phyloP scores from a whole-genome alignment of 2,329 filamentous ascomycete species.

The Pseudopyrenochaeta lycopersici region DNA sequence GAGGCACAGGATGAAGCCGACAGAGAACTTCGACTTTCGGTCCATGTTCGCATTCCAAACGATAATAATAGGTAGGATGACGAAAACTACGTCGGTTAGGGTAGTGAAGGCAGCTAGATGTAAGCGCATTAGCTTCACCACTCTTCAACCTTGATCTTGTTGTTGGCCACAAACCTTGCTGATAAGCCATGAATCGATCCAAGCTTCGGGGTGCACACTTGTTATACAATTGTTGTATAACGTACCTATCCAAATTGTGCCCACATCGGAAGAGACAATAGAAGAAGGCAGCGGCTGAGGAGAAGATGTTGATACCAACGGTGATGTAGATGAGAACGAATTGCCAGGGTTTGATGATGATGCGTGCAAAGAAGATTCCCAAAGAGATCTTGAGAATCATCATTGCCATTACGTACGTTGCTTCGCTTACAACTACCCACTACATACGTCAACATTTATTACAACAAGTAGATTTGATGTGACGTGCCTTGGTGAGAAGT shows the following conservation, averaged over 20 bases:
- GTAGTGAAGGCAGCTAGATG: slow-evolving; percentile 36
- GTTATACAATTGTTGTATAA: slow-evolving; percentile 42
- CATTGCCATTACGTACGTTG: slow-evolving; percentile 51
- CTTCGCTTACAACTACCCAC: slow-evolving; percentile 48
- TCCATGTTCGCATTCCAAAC: slow-evolving; percentile 67
- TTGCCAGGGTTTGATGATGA: slow-evolving; percentile 54
- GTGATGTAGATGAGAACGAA: slow-evolving; percentile 44
- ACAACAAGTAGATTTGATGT: too few species aligned
- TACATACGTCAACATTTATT: slow-evolving; percentile 16
- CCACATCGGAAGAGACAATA: slow-evolving; percentile 63
- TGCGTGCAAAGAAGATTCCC: slow-evolving; percentile 56
- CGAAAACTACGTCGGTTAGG: slow-evolving; percentile 43
- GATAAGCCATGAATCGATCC: slow-evolving; percentile 63
- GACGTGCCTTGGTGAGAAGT: slow-evolving; percentile 38
- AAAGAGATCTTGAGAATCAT: slow-evolving; percentile 56
- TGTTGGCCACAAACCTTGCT: slow-evolving; percentile 24
- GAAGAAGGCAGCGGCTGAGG: slow-evolving; percentile 56
- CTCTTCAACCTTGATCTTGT: not conserved
- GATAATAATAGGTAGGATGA: slow-evolving; percentile 54
- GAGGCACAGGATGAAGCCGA: slow-evolving; percentile 64
- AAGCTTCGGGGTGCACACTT: slow-evolving; percentile 55
- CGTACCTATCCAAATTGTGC: slow-evolving; percentile 35
- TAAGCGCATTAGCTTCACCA: not conserved
- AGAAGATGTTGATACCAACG: slow-evolving; percentile 49
- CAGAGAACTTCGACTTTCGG: slow-evolving; percentile 59